These are phyloP conservation scores for Euclidium syriacum DNA, from an alignment of 345 rosid species.

Conservation along the genomic window DNA sequence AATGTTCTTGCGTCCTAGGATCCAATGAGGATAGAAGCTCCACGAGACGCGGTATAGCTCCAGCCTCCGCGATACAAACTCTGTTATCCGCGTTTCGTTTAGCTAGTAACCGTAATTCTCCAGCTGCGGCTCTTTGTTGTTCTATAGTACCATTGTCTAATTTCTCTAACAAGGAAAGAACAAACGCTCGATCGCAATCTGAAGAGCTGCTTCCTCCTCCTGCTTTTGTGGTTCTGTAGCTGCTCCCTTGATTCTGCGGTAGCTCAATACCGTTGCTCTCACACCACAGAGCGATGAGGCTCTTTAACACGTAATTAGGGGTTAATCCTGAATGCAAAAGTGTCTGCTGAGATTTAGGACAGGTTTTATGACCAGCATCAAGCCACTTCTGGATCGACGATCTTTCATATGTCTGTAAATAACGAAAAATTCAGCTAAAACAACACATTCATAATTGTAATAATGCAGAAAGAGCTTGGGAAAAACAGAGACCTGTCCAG, in stretches of 20 bases:
- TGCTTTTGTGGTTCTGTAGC: constrained; percentile 43
- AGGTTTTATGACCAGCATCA: constrained; percentile 90
- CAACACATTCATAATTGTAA: not conserved
- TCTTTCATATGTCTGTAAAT: constrained; percentile 90
- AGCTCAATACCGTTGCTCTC: constrained; percentile 92
- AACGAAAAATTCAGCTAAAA: constrained; percentile 15
- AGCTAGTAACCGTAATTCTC: constrained; percentile 90
- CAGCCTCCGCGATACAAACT: constrained; percentile 90
- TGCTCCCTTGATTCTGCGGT: constrained; percentile 68
- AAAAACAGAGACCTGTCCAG: constrained; percentile 74
- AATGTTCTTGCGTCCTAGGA: constrained; percentile 89
- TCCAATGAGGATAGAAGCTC: constrained; percentile 76
- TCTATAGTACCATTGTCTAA: constrained; percentile 59
- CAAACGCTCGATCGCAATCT: constrained; percentile 77
- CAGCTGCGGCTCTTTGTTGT: constrained; percentile 91
- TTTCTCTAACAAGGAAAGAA: constrained; percentile 55
- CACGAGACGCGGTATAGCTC: constrained; percentile 90
- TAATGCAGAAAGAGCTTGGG: not conserved
- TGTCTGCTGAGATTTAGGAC: constrained; percentile 98
- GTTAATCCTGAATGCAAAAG: constrained; percentile 79
- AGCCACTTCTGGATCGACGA: constrained; percentile 95
- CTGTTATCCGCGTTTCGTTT: constrained; percentile 93
- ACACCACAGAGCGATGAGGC: constrained; percentile 92
- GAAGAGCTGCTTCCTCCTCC: constrained; percentile 62
- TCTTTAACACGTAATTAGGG: constrained; percentile 87